Evolutionary conservation across 176 grass and related monocot species (phyloP), one percentile per base, ranked within the genome.

Genomic region (Cymbopogon citratus): DNA sequence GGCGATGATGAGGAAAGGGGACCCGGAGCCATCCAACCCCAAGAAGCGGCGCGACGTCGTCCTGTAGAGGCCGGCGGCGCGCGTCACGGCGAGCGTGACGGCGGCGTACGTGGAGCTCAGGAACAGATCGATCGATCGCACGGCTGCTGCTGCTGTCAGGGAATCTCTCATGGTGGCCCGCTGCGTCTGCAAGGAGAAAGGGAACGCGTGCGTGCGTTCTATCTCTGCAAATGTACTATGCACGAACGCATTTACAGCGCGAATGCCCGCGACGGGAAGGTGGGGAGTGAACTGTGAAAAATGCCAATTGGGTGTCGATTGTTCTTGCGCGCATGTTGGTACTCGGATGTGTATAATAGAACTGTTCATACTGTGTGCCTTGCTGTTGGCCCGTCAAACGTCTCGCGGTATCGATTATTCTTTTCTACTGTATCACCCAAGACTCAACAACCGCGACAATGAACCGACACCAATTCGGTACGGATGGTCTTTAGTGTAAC

Each of bases 1-100:
- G 41, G 77, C 93, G 52, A 95, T 92, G 93, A 95, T 95, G 90
- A 81, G 93, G 86, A 92, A 91, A 84, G 87, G 93, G 10, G 82
- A 52, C n/a, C 85, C 93, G 73, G 90, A 95, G 87, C 63, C 66
- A 3, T 51, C 82, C 44, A 90, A 88, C 73, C 87, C 85, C 33
- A 95, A 92, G 90, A 95, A 92, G 82, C 85, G 93, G 59, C 87
- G 93, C 16, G 85, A 92, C 63, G 80, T 95, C 64, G 75, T 92
- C 56, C 88, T 95, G 31, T 95, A 94, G 83, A 35, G 46, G 46
- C 46, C 15, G 15, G 46, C 46, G 15, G 48, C 48, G 15, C 13
- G 44, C 44, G 13, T 43, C 43, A 3, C 35, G 36, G 36, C 66
- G 39, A 6, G 59, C 49, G 49, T 13, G n/a, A 15, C 62, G 68